Conservation (phyloP, 306 rosid genomes). For the Coriaria nepalensis region DNA sequence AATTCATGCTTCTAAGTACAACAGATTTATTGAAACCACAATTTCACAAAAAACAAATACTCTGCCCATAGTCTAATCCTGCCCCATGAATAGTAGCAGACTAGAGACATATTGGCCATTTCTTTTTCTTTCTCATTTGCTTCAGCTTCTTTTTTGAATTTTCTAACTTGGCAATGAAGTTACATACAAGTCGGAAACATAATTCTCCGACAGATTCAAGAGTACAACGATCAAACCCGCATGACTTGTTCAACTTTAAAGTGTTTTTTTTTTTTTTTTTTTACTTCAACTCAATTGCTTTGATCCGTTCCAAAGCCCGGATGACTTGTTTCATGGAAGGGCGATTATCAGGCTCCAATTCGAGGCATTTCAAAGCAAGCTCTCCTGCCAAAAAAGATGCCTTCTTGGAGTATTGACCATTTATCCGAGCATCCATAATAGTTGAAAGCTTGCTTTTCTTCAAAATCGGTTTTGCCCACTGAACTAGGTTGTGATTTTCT, state of each 20-base stretch:
- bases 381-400: slow-evolving; percentile 39
- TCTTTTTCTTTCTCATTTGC: too few species aligned
- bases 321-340: slow-evolving; percentile 72
- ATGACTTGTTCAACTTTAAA: slow-evolving; percentile 3
- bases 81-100: too few species aligned
- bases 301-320: slow-evolving; percentile 36
- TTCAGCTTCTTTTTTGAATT: too few species aligned
- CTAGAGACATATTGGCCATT: too few species aligned
- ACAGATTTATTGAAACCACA: too few species aligned
- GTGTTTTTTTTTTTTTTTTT: slow-evolving; percentile 18
- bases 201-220: too few species aligned
- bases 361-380: slow-evolving; percentile 48
- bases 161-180: too few species aligned
- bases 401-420: slow-evolving; percentile 56
- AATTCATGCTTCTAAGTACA: too few species aligned
- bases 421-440: slow-evolving; percentile 41
- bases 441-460: slow-evolving; percentile 29
- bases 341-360: slow-evolving; percentile 40
- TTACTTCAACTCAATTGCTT: slow-evolving; percentile 24
- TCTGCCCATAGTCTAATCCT: too few species aligned
- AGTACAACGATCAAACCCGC: too few species aligned
- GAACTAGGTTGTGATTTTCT: slow-evolving; percentile 47
- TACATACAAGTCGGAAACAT: too few species aligned
- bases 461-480: slow-evolving; percentile 57
- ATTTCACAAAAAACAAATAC: too few species aligned